Evolutionary conservation across 257 asterid genomes (phyloP), one percentile per base, ranked within the genome.

Genomic region (Solanum bulbocastanum): DNA sequence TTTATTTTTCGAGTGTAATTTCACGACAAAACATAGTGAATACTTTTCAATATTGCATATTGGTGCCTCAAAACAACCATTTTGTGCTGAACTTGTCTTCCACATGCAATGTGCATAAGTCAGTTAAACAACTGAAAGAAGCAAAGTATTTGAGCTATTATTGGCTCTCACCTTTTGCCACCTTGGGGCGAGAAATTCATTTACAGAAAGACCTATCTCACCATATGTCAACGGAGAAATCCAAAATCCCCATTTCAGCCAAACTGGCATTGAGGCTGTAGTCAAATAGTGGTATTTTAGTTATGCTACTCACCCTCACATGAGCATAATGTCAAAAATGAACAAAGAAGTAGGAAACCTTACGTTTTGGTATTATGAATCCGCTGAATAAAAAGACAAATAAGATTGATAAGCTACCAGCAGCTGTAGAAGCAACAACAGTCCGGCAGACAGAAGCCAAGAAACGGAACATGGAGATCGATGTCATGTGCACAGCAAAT

Each of bases 241-340:
- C 98, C 98, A 95, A 89, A 93, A 93, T 60, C 90, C 95, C 97
- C 98, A 95, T 88, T 88, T 88, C 83, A 95, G 89, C 98, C 95
- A 95, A 89, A 13, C 83, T 46, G 97, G 98, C 94, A 94, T 93
- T 76, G 94, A 91, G 75, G 94, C 98, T 95, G 97, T 92, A 91
- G 87, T 33, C 85, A 76, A 90, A 83, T 81, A 62, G 30, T 22
- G 1, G 15, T 65, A 72, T 1, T n/a, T 81, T 87, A 27, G 49
- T 40, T 84, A 30, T 25, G n/a, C 10, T 76, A 4, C 46, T 36
- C 66, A 44, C 27, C 22, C 75, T 30, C 23, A 11, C 25, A 35
- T 10, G 56, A 44, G 81, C 32, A 36, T 35, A 56, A 85, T 85
- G 66, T 66, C 58, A 27, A 71, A 52, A 85, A 85, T 25, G 87